A percentile compares a stretch with the other conserved stretches of the same genome.
Conservation (phyloP, 1,139 yeast genomes). For the Yueomyces sp. region DNA sequence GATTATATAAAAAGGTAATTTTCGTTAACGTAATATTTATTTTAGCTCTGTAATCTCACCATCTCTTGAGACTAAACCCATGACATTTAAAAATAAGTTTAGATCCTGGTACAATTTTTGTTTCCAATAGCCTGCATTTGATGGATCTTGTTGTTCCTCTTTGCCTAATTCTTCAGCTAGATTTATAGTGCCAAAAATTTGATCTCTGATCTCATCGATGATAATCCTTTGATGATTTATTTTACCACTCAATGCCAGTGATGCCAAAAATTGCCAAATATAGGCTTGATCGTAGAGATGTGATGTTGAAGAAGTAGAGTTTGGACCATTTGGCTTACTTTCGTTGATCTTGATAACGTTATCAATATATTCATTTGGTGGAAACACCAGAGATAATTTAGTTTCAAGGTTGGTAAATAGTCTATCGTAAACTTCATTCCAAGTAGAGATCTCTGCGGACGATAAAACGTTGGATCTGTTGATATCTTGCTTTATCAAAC, state of each 20-base stretch:
- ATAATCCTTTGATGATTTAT: conserved; percentile 87
- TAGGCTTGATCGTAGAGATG: conserved; percentile 59
- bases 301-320: conserved; percentile 2
- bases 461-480: conserved; percentile 37
- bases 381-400: conserved; percentile 69
- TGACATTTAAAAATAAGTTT: conserved; percentile 86
- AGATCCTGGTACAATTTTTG: conserved; percentile 64
- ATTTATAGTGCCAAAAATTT: conserved; percentile 80
- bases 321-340: conserved; percentile 1
- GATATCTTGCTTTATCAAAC: conserved; percentile 78
- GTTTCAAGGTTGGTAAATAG: conserved; percentile 73
- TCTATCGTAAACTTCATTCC: conserved; percentile 77
- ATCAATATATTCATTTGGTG: conserved; percentile 37
- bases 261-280: conserved; percentile 95
- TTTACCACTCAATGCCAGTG: conserved; percentile 85
- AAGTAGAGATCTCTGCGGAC: conserved; percentile 40
- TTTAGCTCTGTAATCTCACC: conserved; percentile 32
- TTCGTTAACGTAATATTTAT: conserved; percentile 4
- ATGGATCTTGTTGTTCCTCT: conserved; percentile 28
- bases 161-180: conserved; percentile 56
- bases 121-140: conserved; percentile 37
- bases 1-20: too few species aligned
- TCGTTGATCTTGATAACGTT: conserved; percentile 7
- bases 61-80: conserved; percentile 85
- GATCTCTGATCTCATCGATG: conserved; percentile 90